Base-by-base conservation (phyloP, 768 basidiomycete genomes). In the Leucocoprinus leucothites region DNA sequence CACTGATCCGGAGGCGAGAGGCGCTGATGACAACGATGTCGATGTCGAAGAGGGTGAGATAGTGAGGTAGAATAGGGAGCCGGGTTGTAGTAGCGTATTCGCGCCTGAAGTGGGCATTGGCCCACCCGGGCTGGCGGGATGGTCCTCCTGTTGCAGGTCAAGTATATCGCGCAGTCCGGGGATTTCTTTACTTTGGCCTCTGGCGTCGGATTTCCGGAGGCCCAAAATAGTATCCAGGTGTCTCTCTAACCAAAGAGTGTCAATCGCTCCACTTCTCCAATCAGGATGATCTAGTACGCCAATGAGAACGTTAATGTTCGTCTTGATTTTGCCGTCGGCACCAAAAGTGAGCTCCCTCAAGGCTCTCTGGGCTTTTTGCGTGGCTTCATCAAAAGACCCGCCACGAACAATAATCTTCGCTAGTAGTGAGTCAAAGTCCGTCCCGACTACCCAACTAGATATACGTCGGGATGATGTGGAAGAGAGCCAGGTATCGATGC, bases 381-480 rank as follows among this genome's bases (percentile, higher is more conserved):
- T 82, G 35, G 87, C 85, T 54, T 94, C 90, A 61, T 90, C 89
- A 61, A 92, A 93, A 1, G 88, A 87, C 3, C 84, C 81, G 31
- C 89, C 92, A 41, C 80, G 84, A 48, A 89, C 85, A 48, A 86
- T 86, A 56, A 89, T 82, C 71, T 95, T 95, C 63, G 94, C 92
- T 25, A 95, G 78, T 57, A 95, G 74, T 31, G 87, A 90, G 71
- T 95, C 93, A 64, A 94, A 94, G 65, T 93, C 89, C 21, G 91
- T 88, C 74, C 88, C 66, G 2, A 71, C 52, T 24, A 34, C 58
- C 66, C 66, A 74, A 35, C 60, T 56, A 5, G 50, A 41, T 13
- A 43, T 19, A 0, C 34, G 42, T 14, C 28, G 35, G 79, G 84
- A 68, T 81, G 85, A 67, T 82, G 89, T 48, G 80, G 89, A 52